phyloP scores from a whole-genome alignment of 2,329 filamentous ascomycete species.

The Akanthomyces lecanii region DNA sequence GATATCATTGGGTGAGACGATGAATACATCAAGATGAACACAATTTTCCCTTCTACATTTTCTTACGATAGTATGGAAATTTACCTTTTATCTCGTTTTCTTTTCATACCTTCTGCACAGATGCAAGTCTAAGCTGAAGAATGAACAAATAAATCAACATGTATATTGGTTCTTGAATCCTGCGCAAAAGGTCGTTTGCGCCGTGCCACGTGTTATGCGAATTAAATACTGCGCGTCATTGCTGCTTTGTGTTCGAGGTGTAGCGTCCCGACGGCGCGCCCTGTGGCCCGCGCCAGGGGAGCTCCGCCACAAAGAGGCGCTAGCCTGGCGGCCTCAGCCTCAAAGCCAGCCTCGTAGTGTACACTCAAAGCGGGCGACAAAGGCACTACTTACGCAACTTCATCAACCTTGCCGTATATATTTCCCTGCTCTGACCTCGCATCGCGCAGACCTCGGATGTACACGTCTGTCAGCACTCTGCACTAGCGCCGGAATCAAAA shows the following conservation, averaged over 20 bases:
- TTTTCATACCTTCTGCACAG: neutral
- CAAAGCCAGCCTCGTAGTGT: neutral
- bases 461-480: neutral
- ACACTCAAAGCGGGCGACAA: neutral
- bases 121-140: neutral
- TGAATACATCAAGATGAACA: neutral
- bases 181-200: too few species aligned
- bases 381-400: neutral
- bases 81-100: neutral
- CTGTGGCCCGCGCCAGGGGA: neutral
- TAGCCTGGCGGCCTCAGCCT: conserved; percentile 6
- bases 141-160: neutral
- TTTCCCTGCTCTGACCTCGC: neutral
- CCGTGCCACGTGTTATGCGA: neutral
- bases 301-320: conserved; percentile 12
- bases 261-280: neutral
- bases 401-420: neutral
- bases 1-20: neutral
- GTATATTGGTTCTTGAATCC: neutral
- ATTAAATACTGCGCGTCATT: neutral
- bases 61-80: neutral
- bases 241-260: neutral
- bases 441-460: too few species aligned
- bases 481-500: neutral
- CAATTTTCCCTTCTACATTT: neutral